Base-by-base conservation (phyloP, 768 basidiomycete genomes). In the Plicaturopsis crispa region DNA sequence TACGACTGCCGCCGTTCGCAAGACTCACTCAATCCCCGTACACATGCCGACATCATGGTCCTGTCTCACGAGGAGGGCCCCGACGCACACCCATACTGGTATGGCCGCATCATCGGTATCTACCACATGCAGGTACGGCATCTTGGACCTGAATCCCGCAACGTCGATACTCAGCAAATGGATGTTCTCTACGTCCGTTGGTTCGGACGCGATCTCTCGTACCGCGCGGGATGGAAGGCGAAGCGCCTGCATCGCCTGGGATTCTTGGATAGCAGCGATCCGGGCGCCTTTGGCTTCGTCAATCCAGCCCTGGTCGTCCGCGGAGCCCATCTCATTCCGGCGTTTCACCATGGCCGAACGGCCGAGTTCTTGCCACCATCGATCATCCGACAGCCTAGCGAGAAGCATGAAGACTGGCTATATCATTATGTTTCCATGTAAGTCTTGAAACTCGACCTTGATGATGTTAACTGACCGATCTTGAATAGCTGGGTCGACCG, bases 121-220 rank as follows among this genome's bases (percentile, higher is more conserved):
- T 37, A 44, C 10, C 56, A 57, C 23, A 17, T 41, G 2, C 31
- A 37, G 4, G 42, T 48, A 2, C 13, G 42, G 14, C 33, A 51
- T 5, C 1, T 26, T 1, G 6, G 40, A 0, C 31, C 17, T 4
- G 26, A 23, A 6, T 13, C 33, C 14, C 3, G 10, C 11, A 17
- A 28, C 14, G 17, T 11, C 0, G 6, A 14, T 1, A 36, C 51
- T 3, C 34, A 47, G 5, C 41, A 40, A 1, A 60, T 72, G 48
- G 55, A 67, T 2, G 60, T 73, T 13, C 42, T 73, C 2, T 72
- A 63, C 50, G 64, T 74, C 0, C 48, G 51, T 0, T 67, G 67
- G 63, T 54, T 66, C 31, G 54, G 55, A 2, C 32, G 39, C 0
- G 61, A 69, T 24, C 37, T 35, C 0, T 40, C 31, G 4, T 52